Base-by-base conservation (phyloP, 1,139 yeast genomes). In the Nakaseomyces kungkrabaensis region DNA sequence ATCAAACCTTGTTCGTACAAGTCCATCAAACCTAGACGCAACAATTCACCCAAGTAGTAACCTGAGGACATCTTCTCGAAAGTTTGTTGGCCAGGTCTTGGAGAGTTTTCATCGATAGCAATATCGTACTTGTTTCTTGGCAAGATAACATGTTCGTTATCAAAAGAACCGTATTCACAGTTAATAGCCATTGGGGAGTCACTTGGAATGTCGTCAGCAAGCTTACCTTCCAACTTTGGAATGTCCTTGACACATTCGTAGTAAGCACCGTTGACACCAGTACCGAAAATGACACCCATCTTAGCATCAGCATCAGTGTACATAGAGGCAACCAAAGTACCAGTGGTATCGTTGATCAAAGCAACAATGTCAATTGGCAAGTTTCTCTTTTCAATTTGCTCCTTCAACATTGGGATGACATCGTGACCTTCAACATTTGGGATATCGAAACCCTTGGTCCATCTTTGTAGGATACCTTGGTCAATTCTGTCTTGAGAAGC, bases 61-160 rank as follows among this genome's bases (percentile, higher is more conserved):
- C 98, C 98, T 43, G 96, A 87, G 62, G 90, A 88, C 97, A 92
- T 89, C 75, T 92, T 92, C 74, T 92, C 98, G 68, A 88, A 92
- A 47, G 92, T 69, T 72, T 92, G 98, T 72, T 90, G 96, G 58
- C 94, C 90, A 48, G 97, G 97, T 72, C 97, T 85, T 63, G 97
- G 97, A 46, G 95, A 85, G 63, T 85, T 84, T 44, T 72, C 73
- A 69, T 92, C 98, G 57, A 92, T 82, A 58, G 72, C 74, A 51
- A 82, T 66, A 69, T 92, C 98, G 68, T 82, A 90, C 66, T 82
- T 82, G 56, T 96, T 90, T 73, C 97, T 80, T 67, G 97, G 98
- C 60, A 92, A 78, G 42, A 80, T 79, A 11, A 69, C 57, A 65
- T 85, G 95, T 69, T 88, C 96, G 66, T 88, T 90, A 70, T 92